These are phyloP conservation scores for Talaromyces ruber DNA, from an alignment of 495 filamentous ascomycete species.

Conservation along the genomic window DNA sequence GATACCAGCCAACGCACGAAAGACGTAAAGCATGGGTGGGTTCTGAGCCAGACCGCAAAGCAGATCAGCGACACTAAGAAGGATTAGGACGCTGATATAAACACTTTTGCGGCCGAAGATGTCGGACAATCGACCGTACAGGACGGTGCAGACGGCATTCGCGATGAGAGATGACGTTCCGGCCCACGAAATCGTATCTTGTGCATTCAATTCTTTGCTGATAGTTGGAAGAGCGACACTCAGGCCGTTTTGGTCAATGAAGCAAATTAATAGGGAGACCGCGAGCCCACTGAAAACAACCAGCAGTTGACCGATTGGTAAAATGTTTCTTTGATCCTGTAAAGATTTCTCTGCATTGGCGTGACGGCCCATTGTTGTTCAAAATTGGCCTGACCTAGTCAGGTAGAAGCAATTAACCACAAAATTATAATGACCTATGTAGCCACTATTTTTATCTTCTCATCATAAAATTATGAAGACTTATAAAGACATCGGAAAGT, in stretches of 20 bases:
- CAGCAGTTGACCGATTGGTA: conserved; percentile 47
- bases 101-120: conserved; percentile 50
- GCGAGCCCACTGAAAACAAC: conserved; percentile 47
- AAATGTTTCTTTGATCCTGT: conserved; percentile 48
- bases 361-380: conserved; percentile 27
- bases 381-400: neutral
- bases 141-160: conserved; percentile 60
- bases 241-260: conserved; percentile 58
- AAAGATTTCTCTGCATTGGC: conserved; percentile 33
- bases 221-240: conserved; percentile 53
- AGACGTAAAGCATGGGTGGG: conserved; percentile 45
- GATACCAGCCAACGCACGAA: conserved; percentile 46
- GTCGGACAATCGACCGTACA: conserved; percentile 50
- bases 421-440: neutral
- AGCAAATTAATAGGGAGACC: conserved; percentile 45
- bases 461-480: neutral
- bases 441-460: neutral
- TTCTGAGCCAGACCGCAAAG: conserved; percentile 44
- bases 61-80: conserved; percentile 44
- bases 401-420: neutral
- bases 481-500: neutral
- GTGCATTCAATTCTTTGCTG: conserved; percentile 44
- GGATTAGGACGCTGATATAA: conserved; percentile 33
- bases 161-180: conserved; percentile 70
- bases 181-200: conserved; percentile 62